A percentile compares a stretch with the other conserved stretches of the same genome.
These are phyloP conservation scores for Calonectria montana DNA, from an alignment of 2,329 filamentous ascomycete genomes.

Conservation along the genomic window DNA sequence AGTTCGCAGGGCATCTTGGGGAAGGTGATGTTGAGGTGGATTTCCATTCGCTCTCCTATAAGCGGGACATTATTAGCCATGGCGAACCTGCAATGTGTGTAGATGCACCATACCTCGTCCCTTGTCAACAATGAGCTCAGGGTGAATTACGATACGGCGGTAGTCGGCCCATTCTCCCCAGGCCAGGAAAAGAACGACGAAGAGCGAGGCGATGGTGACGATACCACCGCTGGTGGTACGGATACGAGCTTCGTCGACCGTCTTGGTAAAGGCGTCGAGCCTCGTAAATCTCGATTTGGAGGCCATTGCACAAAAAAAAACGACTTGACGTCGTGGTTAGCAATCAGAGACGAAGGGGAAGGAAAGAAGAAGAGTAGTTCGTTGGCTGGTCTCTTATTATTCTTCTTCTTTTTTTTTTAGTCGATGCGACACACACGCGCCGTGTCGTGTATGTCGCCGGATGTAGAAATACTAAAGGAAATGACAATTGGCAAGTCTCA, in stretches of 20 bases:
- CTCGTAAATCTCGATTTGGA: constrained; percentile 93
- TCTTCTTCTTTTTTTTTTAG: constrained; percentile 1
- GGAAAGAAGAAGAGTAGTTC: neutral
- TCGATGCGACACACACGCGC: constrained; percentile 19
- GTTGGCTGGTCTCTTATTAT: neutral
- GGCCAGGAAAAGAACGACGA: constrained; percentile 88
- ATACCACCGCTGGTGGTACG: constrained; percentile 96
- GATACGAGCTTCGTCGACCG: constrained; percentile 96
- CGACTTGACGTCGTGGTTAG: constrained; percentile 11
- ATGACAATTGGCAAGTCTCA: constrained; percentile 5
- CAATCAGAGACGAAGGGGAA: neutral
- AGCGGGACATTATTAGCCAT: constrained; percentile 36
- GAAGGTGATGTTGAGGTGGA: constrained; percentile 97
- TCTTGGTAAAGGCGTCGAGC: constrained; percentile 99
- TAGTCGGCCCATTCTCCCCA: constrained; percentile 98
- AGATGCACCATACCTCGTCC: constrained; percentile 77
- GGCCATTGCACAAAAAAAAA: constrained; percentile 69
- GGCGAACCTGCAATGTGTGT: neutral
- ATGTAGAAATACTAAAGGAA: neutral
- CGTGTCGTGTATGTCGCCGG: constrained; percentile 13
- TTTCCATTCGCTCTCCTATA: constrained; percentile 96
- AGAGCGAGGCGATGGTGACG: constrained; percentile 89
- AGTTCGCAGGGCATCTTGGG: constrained; percentile 94
- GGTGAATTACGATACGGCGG: constrained; percentile 84
- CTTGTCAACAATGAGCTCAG: constrained; percentile 96